phyloP scores from a whole-genome alignment of 768 basidiomycete genomes.

The Psilocybe sp. region DNA sequence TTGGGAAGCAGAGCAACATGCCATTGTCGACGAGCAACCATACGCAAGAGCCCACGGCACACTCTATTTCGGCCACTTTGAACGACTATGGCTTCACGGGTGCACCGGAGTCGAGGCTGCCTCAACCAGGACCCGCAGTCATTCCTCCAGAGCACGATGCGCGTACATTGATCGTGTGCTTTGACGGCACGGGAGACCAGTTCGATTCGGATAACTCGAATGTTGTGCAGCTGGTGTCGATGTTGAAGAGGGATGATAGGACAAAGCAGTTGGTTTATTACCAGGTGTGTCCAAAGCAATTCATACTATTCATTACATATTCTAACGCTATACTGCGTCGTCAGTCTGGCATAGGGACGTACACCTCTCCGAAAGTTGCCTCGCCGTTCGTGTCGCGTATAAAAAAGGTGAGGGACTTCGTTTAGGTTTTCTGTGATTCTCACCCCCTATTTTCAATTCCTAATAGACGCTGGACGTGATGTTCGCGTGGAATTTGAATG shows the following conservation, averaged over 20 bases:
- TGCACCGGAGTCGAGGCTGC: no score
- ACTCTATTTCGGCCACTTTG: no score
- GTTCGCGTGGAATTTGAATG: slow-evolving; percentile 46
- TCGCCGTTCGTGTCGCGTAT: slow-evolving; percentile 33
- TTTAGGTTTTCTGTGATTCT: no score
- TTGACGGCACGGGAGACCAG: slow-evolving; percentile 56
- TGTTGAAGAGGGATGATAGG: slow-evolving; percentile 51
- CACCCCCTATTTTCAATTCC: neutral
- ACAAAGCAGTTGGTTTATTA: slow-evolving; percentile 58
- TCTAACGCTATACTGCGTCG: neutral
- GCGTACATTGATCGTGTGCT: slow-evolving; percentile 51
- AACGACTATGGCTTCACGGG: no score
- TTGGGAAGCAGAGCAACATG: no score
- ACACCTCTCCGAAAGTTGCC: slow-evolving; percentile 35
- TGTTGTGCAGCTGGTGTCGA: slow-evolving; percentile 46
- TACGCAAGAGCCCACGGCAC: no score
- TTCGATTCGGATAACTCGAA: slow-evolving; percentile 55
- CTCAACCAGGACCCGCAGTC: slow-evolving; percentile 15
- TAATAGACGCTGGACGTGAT: slow-evolving; percentile 43
- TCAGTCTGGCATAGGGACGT: slow-evolving; percentile 53
- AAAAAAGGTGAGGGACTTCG: slow-evolving; percentile 30
- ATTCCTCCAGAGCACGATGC: slow-evolving; percentile 38
- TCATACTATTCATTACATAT: neutral
- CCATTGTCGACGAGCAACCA: no score
- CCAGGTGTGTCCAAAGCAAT: slow-evolving; percentile 35